These are phyloP conservation scores for Amphicarpaea edgeworthii DNA, from an alignment of 306 rosid genomes.

Conservation along the genomic window DNA sequence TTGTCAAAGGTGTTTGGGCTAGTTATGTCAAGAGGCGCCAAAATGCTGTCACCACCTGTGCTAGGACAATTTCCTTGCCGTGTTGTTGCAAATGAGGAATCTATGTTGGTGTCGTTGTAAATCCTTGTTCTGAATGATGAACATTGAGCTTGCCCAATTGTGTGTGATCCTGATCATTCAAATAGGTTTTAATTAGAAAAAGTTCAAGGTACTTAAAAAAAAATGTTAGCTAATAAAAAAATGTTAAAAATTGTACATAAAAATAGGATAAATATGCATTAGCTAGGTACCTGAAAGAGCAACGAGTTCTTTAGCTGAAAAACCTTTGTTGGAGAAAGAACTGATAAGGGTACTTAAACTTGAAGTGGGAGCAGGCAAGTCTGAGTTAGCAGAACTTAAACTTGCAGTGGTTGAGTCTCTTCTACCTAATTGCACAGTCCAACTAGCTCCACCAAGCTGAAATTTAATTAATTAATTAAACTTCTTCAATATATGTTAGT, in stretches of 20 bases:
- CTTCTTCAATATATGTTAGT: background rate
- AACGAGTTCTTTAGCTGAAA: conserved; percentile 60
- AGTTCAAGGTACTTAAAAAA: background rate
- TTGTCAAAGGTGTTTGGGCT: conserved; percentile 60
- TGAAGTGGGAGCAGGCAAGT: conserved; percentile 56
- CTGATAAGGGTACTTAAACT: conserved; percentile 52
- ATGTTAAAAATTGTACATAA: too few relatives aligned
- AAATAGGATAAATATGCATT: background rate
- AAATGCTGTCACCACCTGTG: conserved; percentile 56
- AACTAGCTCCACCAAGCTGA: conserved; percentile 69
- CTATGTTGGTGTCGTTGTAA: conserved; percentile 69
- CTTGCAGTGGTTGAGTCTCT: conserved; percentile 81
- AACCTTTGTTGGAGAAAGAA: conserved; percentile 68
- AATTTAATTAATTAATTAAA: too few relatives aligned
- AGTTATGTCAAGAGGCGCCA: conserved; percentile 57
- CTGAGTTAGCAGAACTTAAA: conserved; percentile 55
- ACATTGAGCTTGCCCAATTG: conserved; percentile 68
- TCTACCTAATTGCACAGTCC: conserved; percentile 68
- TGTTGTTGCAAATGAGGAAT: conserved; percentile 54
- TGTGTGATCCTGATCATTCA: conserved; percentile 61
- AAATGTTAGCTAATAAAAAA: background rate
- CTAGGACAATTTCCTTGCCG: conserved; percentile 56
- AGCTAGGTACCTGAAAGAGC: conserved; percentile 62
- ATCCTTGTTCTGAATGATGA: conserved; percentile 54
- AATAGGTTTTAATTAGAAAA: background rate